Conservation (phyloP, 768 basidiomycete species). For the Tricholoma flavovirens region DNA sequence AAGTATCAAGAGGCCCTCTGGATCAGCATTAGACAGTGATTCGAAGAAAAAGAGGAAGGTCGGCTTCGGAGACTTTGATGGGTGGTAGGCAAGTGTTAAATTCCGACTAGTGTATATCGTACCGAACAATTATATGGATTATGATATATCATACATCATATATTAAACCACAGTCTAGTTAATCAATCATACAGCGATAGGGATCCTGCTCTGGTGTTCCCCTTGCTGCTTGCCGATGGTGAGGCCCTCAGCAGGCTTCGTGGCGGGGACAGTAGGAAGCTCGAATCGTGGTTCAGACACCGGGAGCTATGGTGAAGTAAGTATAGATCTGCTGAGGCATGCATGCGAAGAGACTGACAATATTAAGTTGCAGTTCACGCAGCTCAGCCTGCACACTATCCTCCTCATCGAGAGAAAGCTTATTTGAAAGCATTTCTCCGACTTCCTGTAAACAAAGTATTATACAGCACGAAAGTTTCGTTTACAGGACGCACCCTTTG, state of each 20-base stretch:
- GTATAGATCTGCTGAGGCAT: background rate
- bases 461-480: no score
- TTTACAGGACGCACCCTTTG: conserved; percentile 57
- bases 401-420: conserved; percentile 84
- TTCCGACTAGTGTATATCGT: background rate
- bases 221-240: conserved; percentile 7
- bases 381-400: conserved; percentile 89
- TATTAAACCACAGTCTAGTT: no score
- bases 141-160: conserved; percentile 2
- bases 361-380: conserved; percentile 54
- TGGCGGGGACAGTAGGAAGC: conserved; percentile 52
- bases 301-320: conserved; percentile 23
- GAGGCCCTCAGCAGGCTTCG: conserved; percentile 30
- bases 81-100: conserved; percentile 46
- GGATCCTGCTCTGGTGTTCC: conserved; percentile 25
- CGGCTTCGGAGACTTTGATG: conserved; percentile 90
- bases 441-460: conserved; percentile 64
- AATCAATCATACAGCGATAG: conserved; percentile 25
- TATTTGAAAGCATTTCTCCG: conserved; percentile 76
- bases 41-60: conserved; percentile 74
- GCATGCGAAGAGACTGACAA: conserved; percentile 35
- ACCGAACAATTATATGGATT: conserved; percentile 1
- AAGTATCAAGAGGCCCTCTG: conserved; percentile 43
- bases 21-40: conserved; percentile 26
- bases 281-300: conserved; percentile 26